These are phyloP conservation scores for Russula earlei DNA, from an alignment of 768 basidiomycete species.

Conservation along the genomic window DNA sequence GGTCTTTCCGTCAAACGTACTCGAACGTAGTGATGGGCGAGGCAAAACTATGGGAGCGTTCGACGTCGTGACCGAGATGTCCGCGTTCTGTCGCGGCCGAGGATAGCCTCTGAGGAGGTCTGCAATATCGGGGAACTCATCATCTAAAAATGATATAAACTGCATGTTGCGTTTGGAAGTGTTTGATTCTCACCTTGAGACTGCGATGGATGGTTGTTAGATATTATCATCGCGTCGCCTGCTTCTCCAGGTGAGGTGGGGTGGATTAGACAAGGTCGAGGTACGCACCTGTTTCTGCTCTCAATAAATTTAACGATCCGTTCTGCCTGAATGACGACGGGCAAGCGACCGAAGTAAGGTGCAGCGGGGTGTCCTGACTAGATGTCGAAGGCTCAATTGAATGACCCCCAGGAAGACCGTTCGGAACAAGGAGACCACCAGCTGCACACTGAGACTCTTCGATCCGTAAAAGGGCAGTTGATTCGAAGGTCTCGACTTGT, in stretches of 20 bases:
- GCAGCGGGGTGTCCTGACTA: neutral
- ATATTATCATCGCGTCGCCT: neutral
- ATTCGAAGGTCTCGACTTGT: constrained; percentile 1
- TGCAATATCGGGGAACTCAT: constrained; percentile 16
- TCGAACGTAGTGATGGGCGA: constrained; percentile 18
- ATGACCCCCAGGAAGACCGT: constrained; percentile 9
- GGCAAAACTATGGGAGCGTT: constrained; percentile 13
- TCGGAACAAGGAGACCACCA: neutral
- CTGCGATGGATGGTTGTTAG: neutral
- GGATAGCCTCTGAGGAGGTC: constrained; percentile 17
- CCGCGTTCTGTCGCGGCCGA: neutral
- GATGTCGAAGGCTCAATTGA: neutral
- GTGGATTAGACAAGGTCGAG: no score
- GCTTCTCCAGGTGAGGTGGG: neutral
- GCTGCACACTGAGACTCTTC: neutral
- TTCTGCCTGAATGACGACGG: constrained; percentile 11
- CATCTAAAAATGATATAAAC: neutral
- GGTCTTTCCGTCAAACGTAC: constrained; percentile 16
- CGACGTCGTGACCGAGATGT: neutral
- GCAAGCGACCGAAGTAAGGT: neutral
- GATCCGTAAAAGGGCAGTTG: neutral
- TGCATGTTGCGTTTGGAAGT: neutral
- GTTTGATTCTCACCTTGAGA: constrained; percentile 14
- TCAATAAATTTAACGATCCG: neutral
- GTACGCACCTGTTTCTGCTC: neutral